Conservation (phyloP, 2,329 filamentous ascomycete species). For the Colletotrichum lentis region DNA sequence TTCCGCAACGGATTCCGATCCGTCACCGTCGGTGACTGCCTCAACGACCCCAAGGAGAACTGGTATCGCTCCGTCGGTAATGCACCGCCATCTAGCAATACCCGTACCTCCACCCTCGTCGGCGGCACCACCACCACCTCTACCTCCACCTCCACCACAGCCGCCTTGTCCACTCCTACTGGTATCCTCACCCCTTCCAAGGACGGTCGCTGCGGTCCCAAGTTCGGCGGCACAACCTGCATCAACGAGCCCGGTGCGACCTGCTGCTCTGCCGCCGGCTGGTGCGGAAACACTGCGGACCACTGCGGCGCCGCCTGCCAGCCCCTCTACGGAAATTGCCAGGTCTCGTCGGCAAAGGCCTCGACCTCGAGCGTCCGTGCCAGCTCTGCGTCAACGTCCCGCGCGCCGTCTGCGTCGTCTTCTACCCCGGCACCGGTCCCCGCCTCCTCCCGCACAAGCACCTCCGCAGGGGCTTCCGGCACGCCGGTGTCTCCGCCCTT, state of each 20-base stretch:
- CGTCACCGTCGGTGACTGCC: constrained; percentile 62
- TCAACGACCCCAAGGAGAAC: constrained; percentile 59
- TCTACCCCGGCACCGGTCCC: neutral
- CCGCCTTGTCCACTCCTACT: constrained; percentile 25
- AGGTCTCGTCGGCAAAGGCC: neutral
- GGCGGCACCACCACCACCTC: neutral
- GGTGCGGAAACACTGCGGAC: constrained; percentile 51
- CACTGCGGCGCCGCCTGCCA: constrained; percentile 54
- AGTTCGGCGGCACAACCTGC: constrained; percentile 41
- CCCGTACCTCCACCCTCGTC: constrained; percentile 1
- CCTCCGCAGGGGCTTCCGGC: constrained; percentile 2
- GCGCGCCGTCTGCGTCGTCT: constrained; percentile 5
- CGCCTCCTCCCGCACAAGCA: constrained; percentile 8
- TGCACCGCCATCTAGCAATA: constrained; percentile 8
- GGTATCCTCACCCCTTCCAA: constrained; percentile 34
- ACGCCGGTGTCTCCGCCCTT: constrained; percentile 16
- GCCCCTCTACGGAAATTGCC: constrained; percentile 42
- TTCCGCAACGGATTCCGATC: constrained; percentile 50
- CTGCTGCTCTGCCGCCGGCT: constrained; percentile 46
- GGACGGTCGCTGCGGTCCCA: constrained; percentile 45
- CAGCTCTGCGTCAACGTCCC: neutral
- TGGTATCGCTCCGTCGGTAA: constrained; percentile 59
- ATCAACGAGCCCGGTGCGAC: constrained; percentile 35
- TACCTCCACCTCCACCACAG: constrained; percentile 10
- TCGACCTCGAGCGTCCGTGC: constrained; percentile 2